Conservation (phyloP, 805 yeast species). For the Sungouiozyma ichnusensis region DNA sequence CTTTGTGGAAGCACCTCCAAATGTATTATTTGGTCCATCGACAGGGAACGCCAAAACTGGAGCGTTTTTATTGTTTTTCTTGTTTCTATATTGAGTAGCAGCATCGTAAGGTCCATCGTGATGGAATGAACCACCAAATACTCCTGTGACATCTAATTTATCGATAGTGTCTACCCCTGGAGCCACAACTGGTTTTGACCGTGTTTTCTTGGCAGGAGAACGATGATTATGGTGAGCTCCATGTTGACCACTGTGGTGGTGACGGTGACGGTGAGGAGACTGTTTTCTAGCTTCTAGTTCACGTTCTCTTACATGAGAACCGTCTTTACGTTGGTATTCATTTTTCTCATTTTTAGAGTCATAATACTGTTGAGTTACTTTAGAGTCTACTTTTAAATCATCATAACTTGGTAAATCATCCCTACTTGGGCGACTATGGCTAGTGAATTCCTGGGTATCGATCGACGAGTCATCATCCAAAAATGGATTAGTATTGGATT, state of each 20-base stretch:
- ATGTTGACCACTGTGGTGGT: background rate
- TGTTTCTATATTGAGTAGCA: constrained; percentile 87
- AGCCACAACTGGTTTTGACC: background rate
- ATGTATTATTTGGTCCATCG: constrained; percentile 66
- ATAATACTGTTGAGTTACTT: background rate
- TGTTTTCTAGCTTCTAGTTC: background rate
- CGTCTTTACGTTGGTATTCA: background rate
- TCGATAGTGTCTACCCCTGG: constrained; percentile 72
- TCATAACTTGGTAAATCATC: constrained; percentile 1
- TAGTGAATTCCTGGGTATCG: background rate
- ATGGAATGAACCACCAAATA: constrained; percentile 88
- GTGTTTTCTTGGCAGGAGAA: background rate
- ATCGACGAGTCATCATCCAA: background rate
- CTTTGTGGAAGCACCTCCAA: constrained; percentile 44
- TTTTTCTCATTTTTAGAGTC: background rate
- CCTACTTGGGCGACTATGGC: background rate
- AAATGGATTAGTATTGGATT: constrained; percentile 1
- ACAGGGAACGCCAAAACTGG: constrained; percentile 96
- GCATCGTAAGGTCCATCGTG: constrained; percentile 99
- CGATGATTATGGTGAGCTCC: constrained; percentile 2
- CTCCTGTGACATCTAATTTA: constrained; percentile 89
- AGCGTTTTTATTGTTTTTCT: constrained; percentile 53
- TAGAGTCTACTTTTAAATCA: background rate
- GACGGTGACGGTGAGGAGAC: constrained; percentile 1
- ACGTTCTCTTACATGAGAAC: background rate